Base-by-base conservation (phyloP, 352 stramenopile species). In the Globisporangium megalacanthum region DNA sequence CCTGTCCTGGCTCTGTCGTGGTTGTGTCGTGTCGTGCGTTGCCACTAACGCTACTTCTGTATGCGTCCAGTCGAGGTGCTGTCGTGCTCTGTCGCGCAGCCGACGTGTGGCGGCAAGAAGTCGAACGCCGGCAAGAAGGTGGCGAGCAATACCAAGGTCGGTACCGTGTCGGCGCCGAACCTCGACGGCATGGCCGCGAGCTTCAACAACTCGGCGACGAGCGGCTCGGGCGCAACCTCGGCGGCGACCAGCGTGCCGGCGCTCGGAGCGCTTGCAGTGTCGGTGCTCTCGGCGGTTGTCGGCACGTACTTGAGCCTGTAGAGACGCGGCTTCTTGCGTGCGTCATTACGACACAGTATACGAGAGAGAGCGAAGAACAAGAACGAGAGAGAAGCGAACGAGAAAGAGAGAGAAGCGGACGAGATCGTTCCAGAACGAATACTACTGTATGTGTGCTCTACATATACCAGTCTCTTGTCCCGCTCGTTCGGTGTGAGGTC, bases 41-140 rank as follows among this genome's bases (percentile, higher is more conserved):
- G n/a, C n/a, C n/a, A n/a, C n/a, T n/a, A n/a, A n/a, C n/a, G n/a
- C n/a, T n/a, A n/a, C n/a, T n/a, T n/a, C n/a, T n/a, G n/a, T n/a
- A n/a, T n/a, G n/a, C n/a, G n/a, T n/a, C 65, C 73, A 15, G 65
- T 65, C 77, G 57, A 67, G 2, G 60, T 73, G 45, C 59, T 86
- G 6, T 52, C 65, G 63, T 92, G 83, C 60, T 76, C 74, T 0
- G 56, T 60, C 5, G 42, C 63, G 37, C 78, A 91, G 54, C 83
- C 83, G 0, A 52, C 76, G 14, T 92, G 83, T 65, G 72, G 76
- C 9, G 68, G 75, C 35, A 70, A 63, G 36, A 74, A 76, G 50
- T 77, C 81, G 29, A 94, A 94, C 54, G 36, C 59, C 1, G 77
- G 79, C 60, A 59, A 69, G 37, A 82, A 88, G 52, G 58, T 54